Percentiles rank a stretch among this genome's conserved stretches.
Conservation (phyloP, 1,139 yeast species). For the Pichia cactophila region DNA sequence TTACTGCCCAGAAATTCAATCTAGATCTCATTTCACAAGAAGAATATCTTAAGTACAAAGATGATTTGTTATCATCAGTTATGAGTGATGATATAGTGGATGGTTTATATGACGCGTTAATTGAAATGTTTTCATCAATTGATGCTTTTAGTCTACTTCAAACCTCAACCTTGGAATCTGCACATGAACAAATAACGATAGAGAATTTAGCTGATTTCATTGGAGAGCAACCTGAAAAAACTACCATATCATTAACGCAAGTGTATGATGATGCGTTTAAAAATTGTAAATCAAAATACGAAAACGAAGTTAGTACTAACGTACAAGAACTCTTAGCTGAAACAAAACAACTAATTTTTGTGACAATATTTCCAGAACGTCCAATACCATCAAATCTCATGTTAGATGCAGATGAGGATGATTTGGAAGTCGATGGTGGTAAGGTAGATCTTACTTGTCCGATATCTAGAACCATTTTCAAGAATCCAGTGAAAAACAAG, state of each 20-base stretch:
- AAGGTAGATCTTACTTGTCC: slow-evolving; percentile 60
- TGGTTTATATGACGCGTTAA: slow-evolving; percentile 9
- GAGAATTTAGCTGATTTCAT: slow-evolving; percentile 8
- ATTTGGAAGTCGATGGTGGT: slow-evolving; percentile 60
- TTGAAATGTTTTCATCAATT: slow-evolving; percentile 1
- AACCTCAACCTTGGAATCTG: background rate
- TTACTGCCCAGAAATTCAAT: slow-evolving; percentile 10
- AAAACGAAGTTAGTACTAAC: background rate
- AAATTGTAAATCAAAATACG: background rate
- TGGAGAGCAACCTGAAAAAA: slow-evolving; percentile 2
- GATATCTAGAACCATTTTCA: slow-evolving; percentile 44
- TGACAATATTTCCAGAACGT: slow-evolving; percentile 24
- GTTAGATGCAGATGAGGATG: slow-evolving; percentile 25
- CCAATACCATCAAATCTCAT: slow-evolving; percentile 28
- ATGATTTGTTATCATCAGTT: slow-evolving; percentile 7
- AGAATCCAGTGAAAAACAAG: slow-evolving; percentile 44
- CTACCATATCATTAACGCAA: slow-evolving; percentile 1
- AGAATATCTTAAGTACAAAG: slow-evolving; percentile 11
- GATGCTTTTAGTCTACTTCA: slow-evolving; percentile 9
- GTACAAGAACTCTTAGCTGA: background rate
- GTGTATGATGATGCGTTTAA: background rate
- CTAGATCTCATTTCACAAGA: slow-evolving; percentile 11
- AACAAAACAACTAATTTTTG: slow-evolving; percentile 20
- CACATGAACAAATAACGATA: slow-evolving; percentile 6
- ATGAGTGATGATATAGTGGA: background rate